Percentiles rank a stretch among this genome's conserved stretches.
These are phyloP conservation scores for Lyophyllum shimeji DNA, from an alignment of 768 basidiomycete species.

Conservation along the genomic window DNA sequence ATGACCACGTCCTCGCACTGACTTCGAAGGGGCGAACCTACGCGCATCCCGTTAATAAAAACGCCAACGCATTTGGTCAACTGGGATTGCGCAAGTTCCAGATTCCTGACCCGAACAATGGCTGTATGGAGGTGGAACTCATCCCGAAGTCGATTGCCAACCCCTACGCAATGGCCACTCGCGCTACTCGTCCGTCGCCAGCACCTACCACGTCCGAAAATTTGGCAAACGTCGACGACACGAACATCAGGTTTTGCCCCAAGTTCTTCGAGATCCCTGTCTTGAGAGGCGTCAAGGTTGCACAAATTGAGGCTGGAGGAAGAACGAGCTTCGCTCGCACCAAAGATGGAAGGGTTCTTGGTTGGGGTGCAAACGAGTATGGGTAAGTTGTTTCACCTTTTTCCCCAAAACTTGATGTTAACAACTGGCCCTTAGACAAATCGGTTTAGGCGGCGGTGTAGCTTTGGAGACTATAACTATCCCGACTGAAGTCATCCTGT, in stretches of 20 bases:
- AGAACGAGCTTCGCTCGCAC: conserved; percentile 76
- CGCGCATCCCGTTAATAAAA: conserved; percentile 69
- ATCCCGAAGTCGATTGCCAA: conserved; percentile 54
- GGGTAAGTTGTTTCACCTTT: conserved; percentile 47
- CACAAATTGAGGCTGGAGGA: conserved; percentile 70
- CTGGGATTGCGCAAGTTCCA: conserved; percentile 74
- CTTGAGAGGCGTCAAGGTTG: conserved; percentile 59
- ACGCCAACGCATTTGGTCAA: conserved; percentile 81
- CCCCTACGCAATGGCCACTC: conserved; percentile 48
- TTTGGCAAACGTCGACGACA: conserved; percentile 31
- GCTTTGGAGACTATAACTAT: conserved; percentile 68
- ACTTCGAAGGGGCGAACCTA: conserved; percentile 77
- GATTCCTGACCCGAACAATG: conserved; percentile 37
- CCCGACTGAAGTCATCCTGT: conserved; percentile 83
- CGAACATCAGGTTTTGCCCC: conserved; percentile 63
- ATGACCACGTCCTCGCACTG: conserved; percentile 68
- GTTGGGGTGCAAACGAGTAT: conserved; percentile 87
- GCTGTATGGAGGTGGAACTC: conserved; percentile 50
- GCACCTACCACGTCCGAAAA: conserved; percentile 29
- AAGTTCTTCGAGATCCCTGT: conserved; percentile 76
- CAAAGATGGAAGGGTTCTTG: conserved; percentile 68
- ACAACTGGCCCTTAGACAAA: conserved; percentile 50
- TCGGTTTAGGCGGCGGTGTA: conserved; percentile 70
- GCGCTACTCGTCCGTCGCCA: conserved; percentile 32
- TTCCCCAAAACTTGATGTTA: not conserved